Conservation (phyloP, 768 basidiomycete species). For the Clavaria fumosa region DNA sequence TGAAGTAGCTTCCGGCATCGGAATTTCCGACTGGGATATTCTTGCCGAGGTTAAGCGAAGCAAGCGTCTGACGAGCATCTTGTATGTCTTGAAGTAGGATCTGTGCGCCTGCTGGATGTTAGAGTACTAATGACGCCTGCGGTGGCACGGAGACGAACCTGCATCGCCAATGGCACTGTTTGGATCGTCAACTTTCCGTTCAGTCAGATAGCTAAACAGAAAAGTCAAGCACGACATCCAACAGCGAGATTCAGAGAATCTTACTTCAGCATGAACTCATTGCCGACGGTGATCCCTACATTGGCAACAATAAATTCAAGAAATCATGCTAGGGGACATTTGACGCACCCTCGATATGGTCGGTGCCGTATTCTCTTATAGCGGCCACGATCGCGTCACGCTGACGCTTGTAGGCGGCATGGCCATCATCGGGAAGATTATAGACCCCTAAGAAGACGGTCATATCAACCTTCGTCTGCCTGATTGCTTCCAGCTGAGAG, state of each 20-base stretch:
- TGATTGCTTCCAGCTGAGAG: conserved; percentile 66
- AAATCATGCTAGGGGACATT: too few species aligned
- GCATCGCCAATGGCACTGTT: conserved; percentile 42
- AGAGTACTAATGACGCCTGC: conserved; percentile 1
- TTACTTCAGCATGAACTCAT: conserved; percentile 77
- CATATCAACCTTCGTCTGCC: conserved; percentile 80
- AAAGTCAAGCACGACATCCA: conserved; percentile 1
- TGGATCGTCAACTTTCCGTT: conserved; percentile 32
- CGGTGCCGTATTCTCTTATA: conserved; percentile 61
- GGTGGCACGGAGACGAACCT: conserved; percentile 9
- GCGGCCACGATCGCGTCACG: conserved; percentile 48
- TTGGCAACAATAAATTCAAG: too few species aligned
- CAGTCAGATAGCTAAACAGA: conserved; percentile 37
- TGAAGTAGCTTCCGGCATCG: conserved; percentile 82
- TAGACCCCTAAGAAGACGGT: conserved; percentile 67
- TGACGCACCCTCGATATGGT: conserved; percentile 60
- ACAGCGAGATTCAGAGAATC: conserved; percentile 11
- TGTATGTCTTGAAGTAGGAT: conserved; percentile 50
- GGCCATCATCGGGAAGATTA: conserved; percentile 41
- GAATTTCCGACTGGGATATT: conserved; percentile 59
- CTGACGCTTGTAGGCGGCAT: conserved; percentile 61
- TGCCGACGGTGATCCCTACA: conserved; percentile 87
- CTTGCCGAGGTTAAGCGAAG: conserved; percentile 39
- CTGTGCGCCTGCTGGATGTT: conserved; percentile 30
- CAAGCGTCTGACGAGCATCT: conserved; percentile 44